Evolutionary conservation across 1,139 yeast genomes (phyloP).

Genomic region (Protomyces inouyei): DNA sequence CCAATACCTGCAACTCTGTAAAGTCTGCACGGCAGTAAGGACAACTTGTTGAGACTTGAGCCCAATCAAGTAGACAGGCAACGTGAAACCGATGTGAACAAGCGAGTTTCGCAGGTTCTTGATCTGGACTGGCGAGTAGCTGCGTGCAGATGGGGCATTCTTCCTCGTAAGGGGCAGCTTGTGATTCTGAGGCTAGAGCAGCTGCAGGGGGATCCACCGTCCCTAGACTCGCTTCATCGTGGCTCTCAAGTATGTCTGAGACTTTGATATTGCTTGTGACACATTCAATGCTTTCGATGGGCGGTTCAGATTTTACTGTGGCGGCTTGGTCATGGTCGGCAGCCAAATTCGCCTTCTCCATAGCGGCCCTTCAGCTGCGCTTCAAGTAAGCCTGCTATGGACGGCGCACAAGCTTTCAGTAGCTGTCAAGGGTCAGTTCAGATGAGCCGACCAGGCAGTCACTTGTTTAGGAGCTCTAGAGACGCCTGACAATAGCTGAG

Average conservation of each 20-base stretch:
- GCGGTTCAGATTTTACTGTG: not conserved
- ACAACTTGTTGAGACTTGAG: slow-evolving; percentile 14
- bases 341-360: too few species aligned
- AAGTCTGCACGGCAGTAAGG: slow-evolving; percentile 24
- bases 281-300: not conserved
- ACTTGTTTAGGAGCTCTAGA: too few species aligned
- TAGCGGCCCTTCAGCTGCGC: too few species aligned
- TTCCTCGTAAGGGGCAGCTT: not conserved
- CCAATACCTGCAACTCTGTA: not conserved
- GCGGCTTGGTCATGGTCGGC: not conserved
- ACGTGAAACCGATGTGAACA: slow-evolving; percentile 17
- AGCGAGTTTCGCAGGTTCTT: slow-evolving; percentile 6
- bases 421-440: too few species aligned
- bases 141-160: slow-evolving; percentile 8
- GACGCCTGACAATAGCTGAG: too few species aligned
- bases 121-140: not conserved
- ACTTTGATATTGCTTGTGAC: not conserved
- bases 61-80: slow-evolving; percentile 15
- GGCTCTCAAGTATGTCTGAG: too few species aligned
- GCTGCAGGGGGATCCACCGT: too few species aligned
- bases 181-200: not conserved
- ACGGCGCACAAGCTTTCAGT: too few species aligned
- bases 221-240: too few species aligned
- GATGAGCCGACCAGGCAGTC: too few species aligned
- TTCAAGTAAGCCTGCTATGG: too few species aligned